Conservation (phyloP, 345 rosid genomes). For the Nasturtium officinale region DNA sequence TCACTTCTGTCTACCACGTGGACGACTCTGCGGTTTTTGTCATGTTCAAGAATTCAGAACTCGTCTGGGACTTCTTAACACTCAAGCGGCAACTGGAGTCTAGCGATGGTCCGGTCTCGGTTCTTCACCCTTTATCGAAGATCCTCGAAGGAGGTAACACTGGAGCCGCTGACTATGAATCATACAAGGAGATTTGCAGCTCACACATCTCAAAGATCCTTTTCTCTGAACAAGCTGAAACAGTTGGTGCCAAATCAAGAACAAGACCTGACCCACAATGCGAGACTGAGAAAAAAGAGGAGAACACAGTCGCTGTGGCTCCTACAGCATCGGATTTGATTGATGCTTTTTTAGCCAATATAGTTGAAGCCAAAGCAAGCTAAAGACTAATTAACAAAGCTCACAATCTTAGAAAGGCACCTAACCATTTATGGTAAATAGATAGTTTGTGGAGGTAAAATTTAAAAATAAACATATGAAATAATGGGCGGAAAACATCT, state of each 20-base stretch:
- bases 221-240: constrained; percentile 84
- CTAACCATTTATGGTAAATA: neutral
- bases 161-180: constrained; percentile 71
- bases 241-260: constrained; percentile 56
- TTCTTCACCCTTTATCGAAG: constrained; percentile 76
- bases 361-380: constrained; percentile 26
- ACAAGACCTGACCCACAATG: constrained; percentile 25
- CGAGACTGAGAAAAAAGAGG: constrained; percentile 36
- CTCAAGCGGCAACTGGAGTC: constrained; percentile 70
- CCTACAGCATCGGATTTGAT: constrained; percentile 37
- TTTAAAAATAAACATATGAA: neutral
- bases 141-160: constrained; percentile 77
- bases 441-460: neutral
- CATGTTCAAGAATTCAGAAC: constrained; percentile 64
- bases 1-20: constrained; percentile 57
- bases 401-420: neutral
- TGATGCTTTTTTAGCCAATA: constrained; percentile 42
- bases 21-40: constrained; percentile 81
- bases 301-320: constrained; percentile 28
- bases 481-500: neutral
- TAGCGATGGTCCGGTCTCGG: constrained; percentile 55
- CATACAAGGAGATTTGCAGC: constrained; percentile 82
- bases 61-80: constrained; percentile 59
- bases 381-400: constrained; percentile 18
- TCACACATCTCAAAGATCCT: constrained; percentile 62